Evolutionary conservation across 1,284 basidiomycete genomes (phyloP).

Genomic region (Austropuccinia psidii): DNA sequence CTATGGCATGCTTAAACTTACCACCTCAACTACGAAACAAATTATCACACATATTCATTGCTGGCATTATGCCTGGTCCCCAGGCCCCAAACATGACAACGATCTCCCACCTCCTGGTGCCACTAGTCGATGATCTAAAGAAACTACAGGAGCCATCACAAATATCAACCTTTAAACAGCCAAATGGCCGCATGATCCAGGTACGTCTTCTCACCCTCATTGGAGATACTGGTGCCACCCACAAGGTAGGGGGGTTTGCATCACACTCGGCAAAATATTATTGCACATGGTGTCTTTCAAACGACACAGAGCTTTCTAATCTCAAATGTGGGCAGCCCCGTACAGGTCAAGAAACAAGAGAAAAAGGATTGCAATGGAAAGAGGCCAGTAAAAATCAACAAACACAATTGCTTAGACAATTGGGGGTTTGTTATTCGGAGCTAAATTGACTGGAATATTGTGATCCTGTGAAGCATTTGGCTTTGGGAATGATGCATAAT

Average conservation of each 20-base stretch:
- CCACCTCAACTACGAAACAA: neutral
- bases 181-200: neutral
- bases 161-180: neutral
- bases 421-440: too few species aligned
- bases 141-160: too few species aligned
- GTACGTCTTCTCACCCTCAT: neutral
- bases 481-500: neutral
- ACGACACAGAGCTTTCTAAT: neutral
- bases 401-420: too few species aligned
- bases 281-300: slow-evolving; percentile 6
- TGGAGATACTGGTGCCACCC: neutral
- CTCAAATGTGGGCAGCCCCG: neutral
- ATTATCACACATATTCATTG: neutral
- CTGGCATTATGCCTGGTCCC: neutral
- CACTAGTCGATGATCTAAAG: neutral
- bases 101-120: neutral
- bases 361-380: slow-evolving; percentile 2
- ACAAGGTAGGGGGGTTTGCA: neutral
- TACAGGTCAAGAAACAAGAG: neutral
- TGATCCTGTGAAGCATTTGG: too few species aligned
- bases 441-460: too few species aligned
- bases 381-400: neutral
- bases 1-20: neutral
- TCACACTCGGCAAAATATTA: slow-evolving; percentile 13
- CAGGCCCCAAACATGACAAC: neutral